Evolutionary conservation across 805 yeast species (phyloP).

Genomic region (Ogataea neopini): DNA sequence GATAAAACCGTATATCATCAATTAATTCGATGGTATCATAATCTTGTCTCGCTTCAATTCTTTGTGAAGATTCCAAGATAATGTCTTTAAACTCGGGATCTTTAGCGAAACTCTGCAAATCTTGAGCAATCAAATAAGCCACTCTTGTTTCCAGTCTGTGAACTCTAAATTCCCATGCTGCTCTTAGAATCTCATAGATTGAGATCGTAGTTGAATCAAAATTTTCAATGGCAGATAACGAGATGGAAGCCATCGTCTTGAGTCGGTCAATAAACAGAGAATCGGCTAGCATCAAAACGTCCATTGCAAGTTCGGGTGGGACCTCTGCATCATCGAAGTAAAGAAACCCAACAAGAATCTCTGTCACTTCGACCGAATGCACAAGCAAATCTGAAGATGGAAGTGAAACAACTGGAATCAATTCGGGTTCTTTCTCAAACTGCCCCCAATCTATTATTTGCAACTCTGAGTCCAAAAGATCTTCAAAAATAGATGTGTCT

Average conservation of each 20-base stretch:
- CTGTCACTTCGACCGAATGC: conserved; percentile 25
- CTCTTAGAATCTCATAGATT: conserved; percentile 57
- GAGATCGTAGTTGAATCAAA: conserved; percentile 32
- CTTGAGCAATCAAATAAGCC: conserved; percentile 57
- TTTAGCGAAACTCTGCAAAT: conserved; percentile 40
- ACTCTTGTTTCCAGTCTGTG: conserved; percentile 65
- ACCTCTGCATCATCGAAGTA: conserved; percentile 62
- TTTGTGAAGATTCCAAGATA: conserved; percentile 39
- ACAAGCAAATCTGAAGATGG: conserved; percentile 17
- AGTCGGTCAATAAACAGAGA: conserved; percentile 59
- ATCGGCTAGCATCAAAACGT: conserved; percentile 60
- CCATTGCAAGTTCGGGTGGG: conserved; percentile 52
- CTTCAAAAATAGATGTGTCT: conserved; percentile 22
- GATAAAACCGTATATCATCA: conserved; percentile 72
- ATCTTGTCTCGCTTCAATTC: conserved; percentile 63
- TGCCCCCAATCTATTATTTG: conserved; percentile 24
- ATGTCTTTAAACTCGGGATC: conserved; percentile 41
- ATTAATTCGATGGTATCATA: conserved; percentile 79
- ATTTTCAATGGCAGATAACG: conserved; percentile 36
- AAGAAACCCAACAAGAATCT: conserved; percentile 52
- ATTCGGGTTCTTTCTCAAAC: conserved; percentile 13
- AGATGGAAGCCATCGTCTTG: conserved; percentile 61
- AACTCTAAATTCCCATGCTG: conserved; percentile 68
- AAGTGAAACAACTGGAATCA: conserved; percentile 25
- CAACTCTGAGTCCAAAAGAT: conserved; percentile 12